phyloP scores from a whole-genome alignment of 345 rosid genomes.

The Eucalyptus regnans region DNA sequence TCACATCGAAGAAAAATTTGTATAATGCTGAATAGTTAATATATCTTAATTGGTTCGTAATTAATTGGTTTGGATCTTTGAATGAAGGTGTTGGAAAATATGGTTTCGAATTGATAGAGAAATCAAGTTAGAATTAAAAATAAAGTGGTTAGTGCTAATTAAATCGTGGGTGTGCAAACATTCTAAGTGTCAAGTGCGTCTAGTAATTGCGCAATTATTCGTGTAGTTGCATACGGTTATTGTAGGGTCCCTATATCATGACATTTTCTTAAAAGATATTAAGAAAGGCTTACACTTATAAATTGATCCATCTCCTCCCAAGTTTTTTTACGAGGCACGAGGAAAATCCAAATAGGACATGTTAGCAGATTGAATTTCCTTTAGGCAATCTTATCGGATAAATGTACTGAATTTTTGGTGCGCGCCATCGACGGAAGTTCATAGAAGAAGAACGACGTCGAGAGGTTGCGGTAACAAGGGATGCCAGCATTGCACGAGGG shows the following conservation, averaged over 20 bases:
- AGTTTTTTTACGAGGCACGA: fast-evolving
- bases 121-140: too few species aligned
- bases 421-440: not conserved
- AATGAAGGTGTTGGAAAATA: too few species aligned
- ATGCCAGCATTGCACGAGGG: not conserved
- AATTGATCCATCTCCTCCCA: too few species aligned
- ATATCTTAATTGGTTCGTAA: too few species aligned
- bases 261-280: too few species aligned
- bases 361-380: not conserved
- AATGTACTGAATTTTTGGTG: not conserved
- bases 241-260: fast-evolving
- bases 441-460: not conserved
- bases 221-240: fast-evolving
- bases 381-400: not conserved
- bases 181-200: too few species aligned
- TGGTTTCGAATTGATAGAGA: too few species aligned
- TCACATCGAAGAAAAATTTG: fast-evolving
- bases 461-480: not conserved
- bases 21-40: fast-evolving
- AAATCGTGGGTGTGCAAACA: fast-evolving
- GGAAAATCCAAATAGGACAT: not conserved
- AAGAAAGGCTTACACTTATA: too few species aligned
- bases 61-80: not conserved
- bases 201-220: too few species aligned
- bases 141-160: too few species aligned